Evolutionary conservation across 495 filamentous ascomycete genomes (phyloP).

Genomic region (Tuber umbilicatum): DNA sequence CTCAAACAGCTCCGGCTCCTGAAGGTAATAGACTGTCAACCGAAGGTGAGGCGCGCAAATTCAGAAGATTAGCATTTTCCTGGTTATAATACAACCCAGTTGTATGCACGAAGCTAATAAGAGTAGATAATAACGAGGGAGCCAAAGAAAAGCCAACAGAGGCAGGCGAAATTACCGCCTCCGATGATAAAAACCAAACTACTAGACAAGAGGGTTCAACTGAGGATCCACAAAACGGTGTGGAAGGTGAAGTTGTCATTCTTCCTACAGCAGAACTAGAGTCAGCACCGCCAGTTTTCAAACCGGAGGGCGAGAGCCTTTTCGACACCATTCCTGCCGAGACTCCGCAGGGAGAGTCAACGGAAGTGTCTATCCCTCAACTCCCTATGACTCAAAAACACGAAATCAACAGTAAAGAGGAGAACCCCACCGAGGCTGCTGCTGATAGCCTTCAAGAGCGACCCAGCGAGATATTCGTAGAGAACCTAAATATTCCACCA

Average conservation of each 20-base stretch:
- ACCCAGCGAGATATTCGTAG: background rate
- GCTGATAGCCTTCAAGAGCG: background rate
- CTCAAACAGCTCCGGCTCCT: background rate
- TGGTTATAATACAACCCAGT: constrained; percentile 4
- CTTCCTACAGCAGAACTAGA: background rate
- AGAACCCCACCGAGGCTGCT: constrained; percentile 5
- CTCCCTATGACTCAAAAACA: constrained; percentile 6
- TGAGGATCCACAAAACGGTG: background rate
- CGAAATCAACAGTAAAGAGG: background rate
- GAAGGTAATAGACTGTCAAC: background rate
- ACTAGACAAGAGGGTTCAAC: background rate
- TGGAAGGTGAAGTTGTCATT: background rate
- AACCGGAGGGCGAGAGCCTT: constrained; percentile 6
- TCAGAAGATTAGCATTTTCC: background rate
- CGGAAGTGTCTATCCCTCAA: background rate
- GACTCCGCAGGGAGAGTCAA: background rate
- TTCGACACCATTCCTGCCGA: background rate
- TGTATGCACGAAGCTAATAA: background rate
- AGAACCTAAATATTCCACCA: background rate
- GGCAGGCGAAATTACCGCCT: background rate
- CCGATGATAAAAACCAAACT: background rate
- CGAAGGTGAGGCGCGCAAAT: background rate
- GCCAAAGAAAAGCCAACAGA: background rate
- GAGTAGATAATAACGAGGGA: background rate
- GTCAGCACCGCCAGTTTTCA: background rate